Evolutionary conservation across 306 rosid species (phyloP), one percentile per base, ranked within the genome.

Genomic region (Myrica gale): DNA sequence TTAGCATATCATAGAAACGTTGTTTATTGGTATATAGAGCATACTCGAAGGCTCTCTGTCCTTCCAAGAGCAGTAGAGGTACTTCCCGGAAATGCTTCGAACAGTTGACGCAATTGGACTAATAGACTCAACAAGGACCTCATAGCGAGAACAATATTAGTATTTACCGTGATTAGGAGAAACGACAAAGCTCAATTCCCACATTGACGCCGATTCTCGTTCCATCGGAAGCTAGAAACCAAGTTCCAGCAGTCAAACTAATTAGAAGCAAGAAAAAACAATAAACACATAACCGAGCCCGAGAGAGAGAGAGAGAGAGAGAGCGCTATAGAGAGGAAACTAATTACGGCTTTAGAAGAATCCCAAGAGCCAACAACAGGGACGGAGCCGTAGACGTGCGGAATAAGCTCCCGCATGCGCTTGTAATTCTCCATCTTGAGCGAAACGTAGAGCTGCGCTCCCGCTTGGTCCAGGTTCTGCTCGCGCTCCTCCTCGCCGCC

Each of bases 141-240:
- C 13, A 23, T 37, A 11, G 16, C 55, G 76, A 11, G 50, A 80
- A 47, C n/a, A 4, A 16, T 60, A 32, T 32, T 32, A 32, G 37
- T 20, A 20, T 15, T 75, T 89, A 95, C 99, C 99, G 42, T 95
- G 99, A 88, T 95, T 92, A 52, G 99, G 92, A 65, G 99, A 96
- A 87, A 95, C 97, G 71, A 95, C 99, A 78, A 95, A 95, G 83
- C 99, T 90, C 83, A 95, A 84, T 77, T 95, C 99, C 99, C 99
- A 92, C 99, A 85, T 89, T 53, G 97, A 95, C 7, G 90, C 92
- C 46, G 99, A 90, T 78, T 95, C 99, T 15, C 99, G 90, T 66
- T 92, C 97, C 96, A 95, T 87, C 19, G 86, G 57, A 73, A 95
- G 99, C 97, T 95, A n/a, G 15, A 4, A 8, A 58, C 63, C 20